These are phyloP conservation scores for button mushroom (Agaricus bisporus) DNA, from an alignment of 768 basidiomycete genomes.

Conservation along the genomic window DNA sequence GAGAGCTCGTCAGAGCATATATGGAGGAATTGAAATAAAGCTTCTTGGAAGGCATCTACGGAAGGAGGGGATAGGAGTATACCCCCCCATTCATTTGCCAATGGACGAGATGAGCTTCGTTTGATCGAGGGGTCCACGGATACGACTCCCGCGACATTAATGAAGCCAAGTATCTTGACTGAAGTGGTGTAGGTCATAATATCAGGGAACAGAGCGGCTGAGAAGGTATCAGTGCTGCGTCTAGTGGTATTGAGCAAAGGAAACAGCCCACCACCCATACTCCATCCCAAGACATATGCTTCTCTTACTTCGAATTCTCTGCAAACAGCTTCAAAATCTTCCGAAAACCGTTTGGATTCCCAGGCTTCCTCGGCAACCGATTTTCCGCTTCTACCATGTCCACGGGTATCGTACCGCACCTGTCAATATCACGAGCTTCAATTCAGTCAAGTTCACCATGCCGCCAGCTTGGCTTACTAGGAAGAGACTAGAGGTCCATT, in stretches of 20 bases:
- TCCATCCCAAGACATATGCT: conserved; percentile 30
- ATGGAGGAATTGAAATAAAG: conserved; percentile 16
- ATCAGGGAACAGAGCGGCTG: conserved; percentile 21
- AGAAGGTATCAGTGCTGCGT: background rate
- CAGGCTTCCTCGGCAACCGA: conserved; percentile 20
- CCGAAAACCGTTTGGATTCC: conserved; percentile 21
- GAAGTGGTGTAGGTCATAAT: conserved; percentile 19
- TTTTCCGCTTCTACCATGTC: conserved; percentile 26
- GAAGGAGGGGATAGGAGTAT: conserved; percentile 16
- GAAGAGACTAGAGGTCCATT: conserved; percentile 14
- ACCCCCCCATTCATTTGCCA: conserved; percentile 13
- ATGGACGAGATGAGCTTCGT: conserved; percentile 15
- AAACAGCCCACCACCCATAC: conserved; percentile 8
- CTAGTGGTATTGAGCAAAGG: background rate
- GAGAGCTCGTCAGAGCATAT: conserved; percentile 14
- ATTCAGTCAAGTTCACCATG: background rate
- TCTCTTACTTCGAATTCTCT: conserved; percentile 21
- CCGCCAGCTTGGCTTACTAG: conserved; percentile 18
- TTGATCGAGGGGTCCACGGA: conserved; percentile 19
- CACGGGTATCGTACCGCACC: conserved; percentile 24
- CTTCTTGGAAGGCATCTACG: conserved; percentile 19
- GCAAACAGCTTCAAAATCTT: conserved; percentile 26
- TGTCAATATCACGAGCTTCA: background rate
- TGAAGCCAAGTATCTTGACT: conserved; percentile 20
- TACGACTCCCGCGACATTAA: conserved; percentile 21